Evolutionary conservation across 1,284 basidiomycete genomes (phyloP), one percentile per base, ranked within the genome.

Genomic region (Bondarzewia mesenterica): DNA sequence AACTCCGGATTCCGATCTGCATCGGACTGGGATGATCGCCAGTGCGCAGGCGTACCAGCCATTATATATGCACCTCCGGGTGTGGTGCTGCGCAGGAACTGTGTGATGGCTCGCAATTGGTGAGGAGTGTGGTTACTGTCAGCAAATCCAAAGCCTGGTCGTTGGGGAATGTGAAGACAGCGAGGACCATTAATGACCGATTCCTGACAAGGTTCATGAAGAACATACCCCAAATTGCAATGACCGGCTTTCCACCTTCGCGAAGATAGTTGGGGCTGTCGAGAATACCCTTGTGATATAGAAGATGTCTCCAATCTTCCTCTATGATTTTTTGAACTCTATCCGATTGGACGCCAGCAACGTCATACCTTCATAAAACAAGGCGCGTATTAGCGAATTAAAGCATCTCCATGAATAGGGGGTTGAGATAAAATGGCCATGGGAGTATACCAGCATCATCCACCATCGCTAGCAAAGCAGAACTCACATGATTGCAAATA

Each of bases 401-500:
- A n/a, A n/a, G n/a, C 4, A 36, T 36, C 35, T 36, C 3, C n/a
- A n/a, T n/a, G n/a, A n/a, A n/a, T n/a, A n/a, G n/a, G n/a, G n/a
- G n/a, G n/a, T n/a, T n/a, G n/a, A n/a, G n/a, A n/a, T n/a, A n/a
- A n/a, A n/a, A n/a, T n/a, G n/a, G n/a, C n/a, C n/a, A n/a, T n/a
- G n/a, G n/a, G n/a, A n/a, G n/a, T n/a, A n/a, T n/a, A n/a, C n/a
- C n/a, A n/a, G n/a, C n/a, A n/a, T n/a, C n/a, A n/a, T n/a, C 20
- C 32, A 38, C 37, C 18, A 51, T 42, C 23, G 20, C n/a, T 4
- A 41, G 50, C 27, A 20, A 22, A 39, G 27, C 48, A 39, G 29
- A 8, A 67, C 83, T 57, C 51, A 86, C 87, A 89, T 89, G 53
- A 89, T 82, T 5, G 85, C 82, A 60, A 78, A 89, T 1, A 85